Base-by-base conservation (phyloP, 345 rosid genomes). In the Mercurialis annua region DNA sequence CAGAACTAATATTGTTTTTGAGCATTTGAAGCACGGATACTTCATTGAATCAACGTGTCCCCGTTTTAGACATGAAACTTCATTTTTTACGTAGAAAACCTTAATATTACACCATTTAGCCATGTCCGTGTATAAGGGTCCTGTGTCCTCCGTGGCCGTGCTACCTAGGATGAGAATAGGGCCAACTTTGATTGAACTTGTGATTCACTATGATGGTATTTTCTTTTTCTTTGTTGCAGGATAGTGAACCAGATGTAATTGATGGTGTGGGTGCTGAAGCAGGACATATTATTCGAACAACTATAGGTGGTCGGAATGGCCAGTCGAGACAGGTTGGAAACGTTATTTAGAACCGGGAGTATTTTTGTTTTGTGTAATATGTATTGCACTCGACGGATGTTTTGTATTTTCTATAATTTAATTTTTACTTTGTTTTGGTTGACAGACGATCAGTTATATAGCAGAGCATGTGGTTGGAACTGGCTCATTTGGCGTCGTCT, bases 381-480 rank as follows among this genome's bases (percentile, higher is more conserved):
- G 12, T 65, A 58, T 24, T 26, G 8, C 54, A 18, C 24, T 43
- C 66, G 59, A 24, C 63, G 24, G 57, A 48, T 60, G 27, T 68
- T 27, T 49, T 58, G 47, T 57, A 34, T 65, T 30, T 50, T 66
- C 73, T 65, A 64, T 62, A 62, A 53, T 10, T 21, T 62, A 62
- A 53, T 10, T 21, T 46, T 5, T 81, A 21, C 68, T 52, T 60
- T 73, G 33, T 74, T 76, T 73, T 67, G 52, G 68, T 73, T 65
- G 64, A 57, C 84, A 94, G 99, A 82, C 87, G 59, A 79, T 91
- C 77, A 87, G 92, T 52, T 94, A 89, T 77, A 89, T 84, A 71
- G 91, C 97, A 57, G 97, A 94, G 79, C 96, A 86, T 69, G 99
- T 90, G 64, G 79, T 89, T 72, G 99, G 99, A 59, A 91, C 97